Conservation (phyloP, 108 stramenopile species). For the Nitzschia putrida region DNA sequence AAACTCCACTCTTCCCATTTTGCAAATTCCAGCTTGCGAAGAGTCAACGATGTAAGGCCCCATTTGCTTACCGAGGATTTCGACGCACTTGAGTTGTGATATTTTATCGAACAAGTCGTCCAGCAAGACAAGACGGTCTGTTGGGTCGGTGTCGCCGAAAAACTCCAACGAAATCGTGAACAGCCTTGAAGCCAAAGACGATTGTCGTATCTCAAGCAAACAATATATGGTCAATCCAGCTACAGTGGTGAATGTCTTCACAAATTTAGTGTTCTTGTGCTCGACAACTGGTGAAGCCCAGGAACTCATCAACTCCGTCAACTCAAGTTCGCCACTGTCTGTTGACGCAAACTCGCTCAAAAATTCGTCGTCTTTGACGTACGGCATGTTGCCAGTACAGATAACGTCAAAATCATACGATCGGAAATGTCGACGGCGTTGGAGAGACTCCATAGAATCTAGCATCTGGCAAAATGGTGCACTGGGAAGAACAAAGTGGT, state of each 20-base stretch:
- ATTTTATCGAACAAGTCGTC: constrained; percentile 43
- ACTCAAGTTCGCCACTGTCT: constrained; percentile 59
- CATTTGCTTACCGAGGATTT: constrained; percentile 60
- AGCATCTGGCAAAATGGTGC: constrained; percentile 60
- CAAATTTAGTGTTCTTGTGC: constrained; percentile 43
- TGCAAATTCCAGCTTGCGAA: constrained; percentile 22
- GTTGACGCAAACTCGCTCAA: constrained; percentile 59
- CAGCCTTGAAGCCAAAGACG: constrained; percentile 36
- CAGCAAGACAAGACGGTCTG: constrained; percentile 43
- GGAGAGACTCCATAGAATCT: constrained; percentile 44
- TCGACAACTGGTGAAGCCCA: constrained; percentile 68
- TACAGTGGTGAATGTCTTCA: constrained; percentile 39
- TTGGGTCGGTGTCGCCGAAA: constrained; percentile 58
- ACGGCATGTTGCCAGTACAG: constrained; percentile 44
- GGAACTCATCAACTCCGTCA: constrained; percentile 44
- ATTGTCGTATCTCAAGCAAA: constrained; percentile 47
- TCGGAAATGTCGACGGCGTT: constrained; percentile 71
- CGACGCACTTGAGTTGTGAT: constrained; percentile 32
- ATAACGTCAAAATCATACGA: constrained; percentile 70
- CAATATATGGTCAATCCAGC: constrained; percentile 57
- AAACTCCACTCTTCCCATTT: constrained; percentile 40
- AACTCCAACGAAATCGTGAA: constrained; percentile 57
- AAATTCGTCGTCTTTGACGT: constrained; percentile 41
- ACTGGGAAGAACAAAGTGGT: constrained; percentile 41
- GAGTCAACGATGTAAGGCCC: constrained; percentile 50